A percentile compares a stretch with the other conserved stretches of the same genome.
These are phyloP conservation scores for Dictyostelium firmibasis DNA, from an alignment of 78 protist species.

Conservation along the genomic window DNA sequence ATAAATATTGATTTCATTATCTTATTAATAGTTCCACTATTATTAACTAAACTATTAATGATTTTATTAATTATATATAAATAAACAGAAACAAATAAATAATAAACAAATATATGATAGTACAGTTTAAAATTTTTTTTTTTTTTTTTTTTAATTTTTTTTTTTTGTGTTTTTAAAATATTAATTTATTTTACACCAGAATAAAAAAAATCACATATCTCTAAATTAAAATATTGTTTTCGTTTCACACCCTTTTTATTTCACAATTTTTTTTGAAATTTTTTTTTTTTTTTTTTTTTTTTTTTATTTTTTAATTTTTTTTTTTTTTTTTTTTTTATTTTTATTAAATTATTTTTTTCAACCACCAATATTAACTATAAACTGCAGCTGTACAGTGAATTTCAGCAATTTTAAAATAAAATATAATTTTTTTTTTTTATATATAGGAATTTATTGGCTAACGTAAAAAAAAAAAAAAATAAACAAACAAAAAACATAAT, in stretches of 20 bases:
- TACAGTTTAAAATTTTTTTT: neutral
- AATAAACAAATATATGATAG: neutral
- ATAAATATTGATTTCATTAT: neutral
- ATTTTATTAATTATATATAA: neutral
- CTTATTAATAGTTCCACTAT: neutral
- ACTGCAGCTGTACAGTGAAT: neutral
- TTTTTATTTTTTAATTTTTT: no score
- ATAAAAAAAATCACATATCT: no score
- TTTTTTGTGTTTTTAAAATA: no score
- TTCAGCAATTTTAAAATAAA: neutral
- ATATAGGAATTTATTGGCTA: neutral
- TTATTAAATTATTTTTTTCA: no score
- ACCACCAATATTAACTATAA: neutral
- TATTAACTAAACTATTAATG: neutral
- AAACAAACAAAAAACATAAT: neutral
- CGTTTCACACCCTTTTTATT: no score
- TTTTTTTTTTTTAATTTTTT: neutral
- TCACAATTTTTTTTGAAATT: no score
- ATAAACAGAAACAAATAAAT: neutral
- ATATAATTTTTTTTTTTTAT: no score
- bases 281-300: no score
- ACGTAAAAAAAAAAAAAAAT: neutral
- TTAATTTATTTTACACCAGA: neutral
- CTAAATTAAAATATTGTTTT: no score
- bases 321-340: no score